phyloP scores from a whole-genome alignment of 192 early-diverging fungal genomes.

The Umbelopsis sp. region DNA sequence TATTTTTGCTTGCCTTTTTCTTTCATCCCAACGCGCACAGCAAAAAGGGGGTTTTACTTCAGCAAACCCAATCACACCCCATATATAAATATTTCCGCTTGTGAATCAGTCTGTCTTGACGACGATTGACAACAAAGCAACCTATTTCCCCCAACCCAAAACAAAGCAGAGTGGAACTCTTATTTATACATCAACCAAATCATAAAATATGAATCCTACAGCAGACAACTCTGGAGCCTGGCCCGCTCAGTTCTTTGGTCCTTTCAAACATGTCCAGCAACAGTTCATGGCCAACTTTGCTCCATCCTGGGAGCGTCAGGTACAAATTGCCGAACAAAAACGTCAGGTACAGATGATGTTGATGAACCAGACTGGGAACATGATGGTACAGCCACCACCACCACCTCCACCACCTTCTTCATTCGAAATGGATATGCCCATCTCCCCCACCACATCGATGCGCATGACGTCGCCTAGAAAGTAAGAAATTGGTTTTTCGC shows the following conservation, averaged over 20 bases:
- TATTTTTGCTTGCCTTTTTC: background rate
- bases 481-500: background rate
- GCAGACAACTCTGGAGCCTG: background rate
- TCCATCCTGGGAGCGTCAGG: background rate
- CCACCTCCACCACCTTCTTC: background rate
- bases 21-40: background rate
- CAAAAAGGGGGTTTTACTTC: no score
- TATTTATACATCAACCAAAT: no score
- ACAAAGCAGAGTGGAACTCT: no score
- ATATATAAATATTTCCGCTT: no score
- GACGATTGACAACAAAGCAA: no score
- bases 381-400: no score
- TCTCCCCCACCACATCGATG: background rate
- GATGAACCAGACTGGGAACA: background rate
- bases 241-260: background rate
- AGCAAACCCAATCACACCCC: no score
- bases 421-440: slow-evolving; percentile 6
- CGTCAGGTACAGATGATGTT: slow-evolving; percentile 5
- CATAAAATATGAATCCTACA: background rate
- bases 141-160: no score
- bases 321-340: slow-evolving; percentile 8
- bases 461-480: slow-evolving; percentile 19
- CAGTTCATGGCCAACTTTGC: background rate
- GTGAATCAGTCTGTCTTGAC: no score
- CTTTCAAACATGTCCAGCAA: background rate